Base-by-base conservation (phyloP, 306 rosid genomes). In the Crataegus laevigata region DNA sequence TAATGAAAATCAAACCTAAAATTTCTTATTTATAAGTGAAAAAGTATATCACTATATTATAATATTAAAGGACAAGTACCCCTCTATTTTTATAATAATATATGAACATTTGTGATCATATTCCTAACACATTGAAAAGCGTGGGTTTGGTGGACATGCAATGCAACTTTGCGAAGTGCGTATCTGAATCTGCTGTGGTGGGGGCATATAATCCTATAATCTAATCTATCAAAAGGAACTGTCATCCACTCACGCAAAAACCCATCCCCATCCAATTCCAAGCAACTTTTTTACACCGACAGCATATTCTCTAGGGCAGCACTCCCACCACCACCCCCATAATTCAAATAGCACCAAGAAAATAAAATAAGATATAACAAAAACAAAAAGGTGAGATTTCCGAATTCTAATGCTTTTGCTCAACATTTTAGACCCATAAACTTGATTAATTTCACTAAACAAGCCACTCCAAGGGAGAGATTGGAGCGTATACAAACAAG, bases 381-480 rank as follows among this genome's bases (percentile, higher is more conserved):
- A 47, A 15, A 15, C 8, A 47, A 47, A 47, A 71, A 34, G 28
- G 47, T 51, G 47, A 72, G 68, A 47, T 72, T 63, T 30, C 24
- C 61, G 26, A n/a, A 22, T 57, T 57, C 61, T 26, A 7, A 21
- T 14, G 18, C 34, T 29, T 55, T 65, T 40, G 74, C 71, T 34
- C 32, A 24, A 13, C 8, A 38, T 14, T 12, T 34, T 19, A 9
- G 45, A 19, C 24, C 55, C 60, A 24, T 17, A 71, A 22, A 76
- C 36, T 1, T 21, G 71, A 58, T 75, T 82, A 79, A 66, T 82
- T 88, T 86, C 32, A 6, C 8, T 28, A 26, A 28, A 80, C 78
- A 87, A 86, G 82, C 84, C 90, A 80, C 96, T 85, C 98, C 81
- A 76, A 79, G 88, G 62, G 80, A 76, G 88, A 86, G 65, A 25